A percentile compares a stretch with the other conserved stretches of the same genome.
Evolutionary conservation across 2,329 filamentous ascomycete genomes (phyloP).

Genomic region (Neofusicoccum umdonicola): DNA sequence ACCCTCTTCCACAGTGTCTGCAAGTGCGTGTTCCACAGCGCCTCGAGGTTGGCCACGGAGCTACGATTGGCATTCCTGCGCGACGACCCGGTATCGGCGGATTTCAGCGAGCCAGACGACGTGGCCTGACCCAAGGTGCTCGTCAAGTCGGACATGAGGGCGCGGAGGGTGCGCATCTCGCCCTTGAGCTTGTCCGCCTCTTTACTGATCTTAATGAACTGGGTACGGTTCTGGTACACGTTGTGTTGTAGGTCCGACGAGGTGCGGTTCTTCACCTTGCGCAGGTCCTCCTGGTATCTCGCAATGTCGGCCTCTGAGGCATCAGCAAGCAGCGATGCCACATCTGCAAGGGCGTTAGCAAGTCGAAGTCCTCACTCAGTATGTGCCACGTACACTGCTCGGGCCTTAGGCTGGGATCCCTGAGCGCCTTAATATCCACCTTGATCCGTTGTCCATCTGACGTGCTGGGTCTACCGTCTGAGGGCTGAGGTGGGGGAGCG

Average conservation of each 20-base stretch:
- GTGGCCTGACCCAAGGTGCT: slow-evolving; percentile 47
- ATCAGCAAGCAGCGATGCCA: slow-evolving; percentile 71
- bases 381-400: slow-evolving; percentile 65
- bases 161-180: slow-evolving; percentile 88
- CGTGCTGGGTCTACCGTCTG: slow-evolving; percentile 47
- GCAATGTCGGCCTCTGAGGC: slow-evolving; percentile 84
- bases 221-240: slow-evolving; percentile 93
- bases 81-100: slow-evolving; percentile 39
- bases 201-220: slow-evolving; percentile 99
- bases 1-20: slow-evolving; percentile 92
- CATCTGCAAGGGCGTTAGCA: slow-evolving; percentile 44
- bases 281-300: slow-evolving; percentile 73
- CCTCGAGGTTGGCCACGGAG: slow-evolving; percentile 74
- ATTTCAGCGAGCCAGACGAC: slow-evolving; percentile 31
- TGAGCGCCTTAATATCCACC: slow-evolving; percentile 74
- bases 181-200: slow-evolving; percentile 96
- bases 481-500: slow-evolving; percentile 47
- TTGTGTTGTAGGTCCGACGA: slow-evolving; percentile 87
- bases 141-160: slow-evolving; percentile 87
- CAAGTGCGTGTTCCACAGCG: slow-evolving; percentile 65
- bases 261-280: slow-evolving; percentile 73
- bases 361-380: slow-evolving; percentile 23
- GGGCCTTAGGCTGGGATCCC: slow-evolving; percentile 73
- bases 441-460: slow-evolving; percentile 57
- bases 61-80: slow-evolving; percentile 74